Percentiles rank a stretch among this genome's conserved stretches.
Conservation (phyloP, 768 basidiomycete genomes). For the Phanerodontia chrysosporium region DNA sequence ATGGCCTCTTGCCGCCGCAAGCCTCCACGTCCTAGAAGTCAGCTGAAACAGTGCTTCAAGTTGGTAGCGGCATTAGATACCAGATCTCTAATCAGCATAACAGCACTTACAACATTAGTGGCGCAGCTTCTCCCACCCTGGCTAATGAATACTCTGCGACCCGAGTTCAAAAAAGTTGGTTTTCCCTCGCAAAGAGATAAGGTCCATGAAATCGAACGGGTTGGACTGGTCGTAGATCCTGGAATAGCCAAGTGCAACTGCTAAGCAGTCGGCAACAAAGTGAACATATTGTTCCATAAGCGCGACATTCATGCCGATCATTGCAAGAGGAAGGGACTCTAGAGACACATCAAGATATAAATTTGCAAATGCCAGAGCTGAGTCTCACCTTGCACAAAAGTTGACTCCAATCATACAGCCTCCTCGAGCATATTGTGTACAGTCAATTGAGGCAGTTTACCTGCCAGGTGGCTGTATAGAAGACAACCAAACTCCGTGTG, state of each 20-base stretch:
- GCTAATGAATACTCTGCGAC: slow-evolving; percentile 8
- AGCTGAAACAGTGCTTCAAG: no score
- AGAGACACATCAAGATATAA: slow-evolving; percentile 22
- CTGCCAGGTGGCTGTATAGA: slow-evolving; percentile 48
- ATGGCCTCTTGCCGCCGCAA: no score
- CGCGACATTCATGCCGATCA: slow-evolving; percentile 48
- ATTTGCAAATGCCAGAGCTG: no score
- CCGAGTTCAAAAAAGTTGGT: slow-evolving; percentile 15
- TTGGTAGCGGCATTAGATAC: no score
- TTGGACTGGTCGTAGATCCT: slow-evolving; percentile 39
- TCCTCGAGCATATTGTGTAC: no score
- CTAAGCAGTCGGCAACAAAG: slow-evolving; percentile 28
- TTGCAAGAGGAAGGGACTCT: slow-evolving; percentile 39
- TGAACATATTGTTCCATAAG: slow-evolving; percentile 46
- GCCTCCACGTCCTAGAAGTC: no score
- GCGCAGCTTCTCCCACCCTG: no score
- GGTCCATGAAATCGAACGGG: slow-evolving; percentile 37
- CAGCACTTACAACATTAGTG: no score
- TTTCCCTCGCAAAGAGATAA: slow-evolving; percentile 29
- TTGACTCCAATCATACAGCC: no score
- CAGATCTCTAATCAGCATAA: no score
- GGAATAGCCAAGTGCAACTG: slow-evolving; percentile 17
- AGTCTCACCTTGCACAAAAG: no score
- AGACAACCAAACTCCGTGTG: slow-evolving; percentile 56
- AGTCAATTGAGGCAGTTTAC: no score